Base-by-base conservation (phyloP, 192 early-diverging fungal species). In the Globomyces pollinis-pini region DNA sequence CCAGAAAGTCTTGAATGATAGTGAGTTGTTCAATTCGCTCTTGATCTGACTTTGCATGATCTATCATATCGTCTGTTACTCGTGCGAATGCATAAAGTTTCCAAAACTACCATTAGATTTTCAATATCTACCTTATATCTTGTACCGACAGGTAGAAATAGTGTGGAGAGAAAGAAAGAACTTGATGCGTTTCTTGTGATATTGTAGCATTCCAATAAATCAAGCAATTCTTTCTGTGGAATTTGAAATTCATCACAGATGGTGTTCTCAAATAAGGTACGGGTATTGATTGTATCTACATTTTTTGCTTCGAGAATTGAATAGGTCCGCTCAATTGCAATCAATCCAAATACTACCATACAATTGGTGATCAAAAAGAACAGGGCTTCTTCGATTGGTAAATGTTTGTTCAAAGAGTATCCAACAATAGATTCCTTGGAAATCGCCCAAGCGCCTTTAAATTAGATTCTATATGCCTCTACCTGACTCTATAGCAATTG, bases 321-420 rank as follows among this genome's bases (percentile, higher is more conserved):
- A n/a, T n/a, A n/a, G n/a, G 61, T 58, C 13, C 64, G 59, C 20
- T 71, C 69, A 24, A 71, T 59, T 2, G 69, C 69, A 0, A 70
- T 1, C 1, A 58, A 32, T 5, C 69, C 69, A 65, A 49, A 56
- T 20, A 71, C 67, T 20, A 72, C 47, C 66, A 72, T 68, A 29
- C 57, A 62, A 35, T 72, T 72, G 26, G 69, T 67, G n/a, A 81
- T 55, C 31, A 81, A 38, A 35, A 75, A 67, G 43, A 81, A 81
- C 13, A 78, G 62, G 8, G 68, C 64, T 61, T 81, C 79, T 60
- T 81, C 79, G 11, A 81, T 13, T 0, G 79, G 79, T 1, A 81
- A 63, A 54, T 67, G 36, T 20, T 62, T 56, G 0, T 63, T 39
- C 5, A 81, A 49, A 35, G 73, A 62, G 32, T 59, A 59, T 3